Percentiles rank a stretch among this genome's conserved stretches.
phyloP scores from a whole-genome alignment of 75 land plant species.

The Picea glauca region DNA sequence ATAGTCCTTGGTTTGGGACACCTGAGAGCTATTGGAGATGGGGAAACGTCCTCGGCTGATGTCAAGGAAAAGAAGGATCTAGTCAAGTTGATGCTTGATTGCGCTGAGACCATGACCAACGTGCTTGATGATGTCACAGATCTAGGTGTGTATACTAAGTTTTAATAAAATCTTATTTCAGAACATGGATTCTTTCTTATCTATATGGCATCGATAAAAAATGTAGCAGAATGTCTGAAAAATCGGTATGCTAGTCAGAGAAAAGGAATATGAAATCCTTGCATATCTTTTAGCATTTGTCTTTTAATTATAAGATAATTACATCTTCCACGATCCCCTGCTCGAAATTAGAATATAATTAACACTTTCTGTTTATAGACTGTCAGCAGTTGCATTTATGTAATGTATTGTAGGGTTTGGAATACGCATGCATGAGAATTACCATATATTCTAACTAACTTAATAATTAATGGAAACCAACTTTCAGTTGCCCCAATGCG shows the following conservation, averaged over 20 bases:
- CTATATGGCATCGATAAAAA: not conserved
- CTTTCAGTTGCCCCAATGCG: conserved; percentile 22
- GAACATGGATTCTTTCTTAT: not conserved
- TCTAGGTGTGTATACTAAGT: conserved; percentile 26
- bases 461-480: conserved; percentile 16
- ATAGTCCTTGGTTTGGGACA: conserved; percentile 44
- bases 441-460: too few species aligned
- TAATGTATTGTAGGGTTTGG: too few species aligned
- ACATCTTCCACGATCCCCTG: conserved; percentile 17
- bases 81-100: conserved; percentile 45
- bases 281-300: conserved; percentile 23
- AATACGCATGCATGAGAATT: too few species aligned
- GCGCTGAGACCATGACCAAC: conserved; percentile 50
- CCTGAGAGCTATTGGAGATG: conserved; percentile 21
- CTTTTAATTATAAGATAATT: conserved; percentile 19
- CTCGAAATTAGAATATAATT: not conserved
- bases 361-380: too few species aligned
- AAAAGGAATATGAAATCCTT: conserved; percentile 22
- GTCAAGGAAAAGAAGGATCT: conserved; percentile 27
- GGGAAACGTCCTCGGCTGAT: conserved; percentile 13
- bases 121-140: conserved; percentile 53
- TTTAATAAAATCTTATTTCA: not conserved
- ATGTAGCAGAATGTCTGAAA: too few species aligned
- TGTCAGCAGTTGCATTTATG: too few species aligned
- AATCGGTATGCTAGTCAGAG: not conserved